Evolutionary conservation across 345 rosid genomes (phyloP).

Genomic region (Eucalyptus marginata): DNA sequence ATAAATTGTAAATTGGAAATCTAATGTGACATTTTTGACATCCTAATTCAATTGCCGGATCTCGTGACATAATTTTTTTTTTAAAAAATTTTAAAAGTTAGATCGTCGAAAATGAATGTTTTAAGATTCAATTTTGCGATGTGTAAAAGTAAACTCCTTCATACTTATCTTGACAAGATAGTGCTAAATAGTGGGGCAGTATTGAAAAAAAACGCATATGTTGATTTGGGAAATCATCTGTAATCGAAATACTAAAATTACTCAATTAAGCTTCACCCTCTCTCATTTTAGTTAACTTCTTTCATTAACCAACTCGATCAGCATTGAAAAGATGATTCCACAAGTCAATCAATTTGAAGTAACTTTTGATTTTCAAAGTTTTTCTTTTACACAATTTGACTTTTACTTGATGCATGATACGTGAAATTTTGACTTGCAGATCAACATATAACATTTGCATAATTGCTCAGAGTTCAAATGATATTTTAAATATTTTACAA

Average conservation of each 20-base stretch:
- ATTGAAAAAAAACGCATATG: not conserved
- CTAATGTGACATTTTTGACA: not conserved
- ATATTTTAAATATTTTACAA: not conserved
- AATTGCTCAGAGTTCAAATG: not conserved
- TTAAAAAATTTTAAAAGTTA: not conserved
- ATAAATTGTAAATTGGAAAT: not conserved
- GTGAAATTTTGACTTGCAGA: not conserved
- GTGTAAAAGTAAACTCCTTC: not conserved
- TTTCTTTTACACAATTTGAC: not conserved
- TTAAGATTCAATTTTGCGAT: not conserved
- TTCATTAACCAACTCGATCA: too few species aligned
- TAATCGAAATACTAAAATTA: not conserved
- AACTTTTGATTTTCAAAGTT: not conserved
- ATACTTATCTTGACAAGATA: not conserved
- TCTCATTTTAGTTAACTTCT: too few species aligned
- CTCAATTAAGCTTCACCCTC: too few species aligned
- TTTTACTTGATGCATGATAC: not conserved
- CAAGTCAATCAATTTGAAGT: not conserved
- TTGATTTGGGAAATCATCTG: fast-evolving
- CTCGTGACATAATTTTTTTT: not conserved
- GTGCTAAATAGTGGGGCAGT: not conserved
- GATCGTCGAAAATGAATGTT: not conserved
- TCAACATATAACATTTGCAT: not conserved
- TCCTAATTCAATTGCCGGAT: not conserved
- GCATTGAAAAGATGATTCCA: too few species aligned